A percentile compares a stretch with the other conserved stretches of the same genome.
Evolutionary conservation across 306 rosid genomes (phyloP).

Genomic region (Prunus persica): DNA sequence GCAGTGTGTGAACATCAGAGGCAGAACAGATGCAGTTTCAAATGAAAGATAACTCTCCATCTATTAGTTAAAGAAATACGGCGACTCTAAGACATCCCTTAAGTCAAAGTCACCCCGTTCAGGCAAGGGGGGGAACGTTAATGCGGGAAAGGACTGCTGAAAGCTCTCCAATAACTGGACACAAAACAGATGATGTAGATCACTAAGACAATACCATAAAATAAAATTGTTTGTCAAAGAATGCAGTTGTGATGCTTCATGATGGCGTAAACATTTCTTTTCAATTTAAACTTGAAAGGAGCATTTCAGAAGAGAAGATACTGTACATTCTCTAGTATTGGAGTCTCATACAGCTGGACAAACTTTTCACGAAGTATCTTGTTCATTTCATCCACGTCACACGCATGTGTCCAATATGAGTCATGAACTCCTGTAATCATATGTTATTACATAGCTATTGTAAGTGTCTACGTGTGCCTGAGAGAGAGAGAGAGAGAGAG

Average conservation of each 20-base stretch:
- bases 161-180: slow-evolving; percentile 73
- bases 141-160: slow-evolving; percentile 62
- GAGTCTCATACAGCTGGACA: slow-evolving; percentile 78
- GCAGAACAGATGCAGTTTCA: slow-evolving; percentile 15
- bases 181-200: slow-evolving; percentile 26
- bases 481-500: background rate
- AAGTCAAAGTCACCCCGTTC: slow-evolving; percentile 80
- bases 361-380: slow-evolving; percentile 74
- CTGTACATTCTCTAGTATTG: slow-evolving; percentile 77
- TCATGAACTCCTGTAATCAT: slow-evolving; percentile 87
- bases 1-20: slow-evolving; percentile 13
- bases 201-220: background rate
- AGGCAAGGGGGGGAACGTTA: slow-evolving; percentile 75
- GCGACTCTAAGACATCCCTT: slow-evolving; percentile 66
- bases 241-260: background rate
- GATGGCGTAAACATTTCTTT: background rate
- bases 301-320: slow-evolving; percentile 3
- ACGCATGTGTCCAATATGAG: slow-evolving; percentile 95
- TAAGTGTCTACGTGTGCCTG: background rate
- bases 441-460: slow-evolving; percentile 8
- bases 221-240: background rate
- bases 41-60: slow-evolving; percentile 11
- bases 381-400: slow-evolving; percentile 88
- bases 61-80: slow-evolving; percentile 87
- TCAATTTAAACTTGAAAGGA: background rate